These are phyloP conservation scores for Vaccinium vitisidaea DNA, from an alignment of 148 eudicot species.

Conservation along the genomic window DNA sequence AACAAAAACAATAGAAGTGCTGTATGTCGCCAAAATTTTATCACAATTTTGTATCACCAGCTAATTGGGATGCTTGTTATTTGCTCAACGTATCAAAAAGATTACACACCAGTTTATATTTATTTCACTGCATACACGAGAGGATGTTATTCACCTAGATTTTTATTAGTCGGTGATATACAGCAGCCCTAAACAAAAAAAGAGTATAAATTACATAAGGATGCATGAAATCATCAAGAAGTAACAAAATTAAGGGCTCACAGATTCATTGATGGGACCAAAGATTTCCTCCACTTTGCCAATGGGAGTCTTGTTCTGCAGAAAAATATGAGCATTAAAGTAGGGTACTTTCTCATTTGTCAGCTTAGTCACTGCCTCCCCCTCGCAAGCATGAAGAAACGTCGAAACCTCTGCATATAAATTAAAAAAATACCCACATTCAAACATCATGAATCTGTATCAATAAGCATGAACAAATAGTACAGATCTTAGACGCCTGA, in stretches of 20 bases:
- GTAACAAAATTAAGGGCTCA: slow-evolving; percentile 30
- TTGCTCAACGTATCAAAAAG: neutral
- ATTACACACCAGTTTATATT: too few species aligned
- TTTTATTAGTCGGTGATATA: neutral
- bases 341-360: slow-evolving; percentile 86
- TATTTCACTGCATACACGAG: too few species aligned
- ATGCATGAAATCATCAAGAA: neutral
- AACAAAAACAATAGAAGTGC: neutral
- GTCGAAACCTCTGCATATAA: slow-evolving; percentile 57
- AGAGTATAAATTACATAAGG: neutral
- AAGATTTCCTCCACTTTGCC: slow-evolving; percentile 95
- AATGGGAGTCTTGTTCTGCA: slow-evolving; percentile 85
- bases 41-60: neutral
- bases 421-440: neutral
- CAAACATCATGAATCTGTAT: neutral
- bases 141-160: too few species aligned
- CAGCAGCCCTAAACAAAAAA: neutral
- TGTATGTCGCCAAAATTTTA: neutral
- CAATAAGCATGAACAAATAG: neutral
- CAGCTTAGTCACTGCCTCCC: slow-evolving; percentile 90
- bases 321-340: slow-evolving; percentile 89
- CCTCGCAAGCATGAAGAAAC: slow-evolving; percentile 82
- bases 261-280: slow-evolving; percentile 93
- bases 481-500: neutral
- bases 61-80: neutral